Evolutionary conservation across 495 filamentous ascomycete species (phyloP).

Genomic region (Penicillium psychrofluorescens): DNA sequence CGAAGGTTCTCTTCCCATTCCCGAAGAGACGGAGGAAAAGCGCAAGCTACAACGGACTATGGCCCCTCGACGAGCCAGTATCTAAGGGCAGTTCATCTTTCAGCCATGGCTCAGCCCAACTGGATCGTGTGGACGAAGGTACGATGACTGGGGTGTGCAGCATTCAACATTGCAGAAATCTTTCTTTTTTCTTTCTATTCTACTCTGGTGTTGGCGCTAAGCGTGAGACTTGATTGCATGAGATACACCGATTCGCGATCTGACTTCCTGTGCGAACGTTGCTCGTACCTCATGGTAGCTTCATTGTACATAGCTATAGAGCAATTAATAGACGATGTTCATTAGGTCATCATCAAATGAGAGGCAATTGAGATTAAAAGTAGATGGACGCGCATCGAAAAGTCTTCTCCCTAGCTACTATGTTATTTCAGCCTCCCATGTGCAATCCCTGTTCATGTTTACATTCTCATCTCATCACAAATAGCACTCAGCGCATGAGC

Average conservation of each 20-base stretch:
- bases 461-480: too few relatives aligned
- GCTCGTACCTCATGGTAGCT: not conserved
- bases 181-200: not conserved
- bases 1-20: slow-evolving; percentile 58
- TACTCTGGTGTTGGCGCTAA: not conserved
- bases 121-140: too few relatives aligned
- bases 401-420: not conserved
- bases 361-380: too few relatives aligned
- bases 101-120: too few relatives aligned
- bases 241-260: slow-evolving; percentile 4
- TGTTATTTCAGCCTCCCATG: too few relatives aligned
- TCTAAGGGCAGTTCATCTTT: slow-evolving; percentile 25
- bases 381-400: not conserved
- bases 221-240: not conserved
- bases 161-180: slow-evolving; percentile 1
- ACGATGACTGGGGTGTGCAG: not conserved
- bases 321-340: not conserved
- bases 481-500: too few relatives aligned
- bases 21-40: slow-evolving; percentile 77
- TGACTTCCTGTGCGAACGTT: too few relatives aligned
- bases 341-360: not conserved
- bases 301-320: not conserved
- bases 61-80: slow-evolving; percentile 89
- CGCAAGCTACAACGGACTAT: slow-evolving; percentile 83
- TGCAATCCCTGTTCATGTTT: too few relatives aligned